phyloP scores from a whole-genome alignment of 306 rosid species.

The Delonix regia region DNA sequence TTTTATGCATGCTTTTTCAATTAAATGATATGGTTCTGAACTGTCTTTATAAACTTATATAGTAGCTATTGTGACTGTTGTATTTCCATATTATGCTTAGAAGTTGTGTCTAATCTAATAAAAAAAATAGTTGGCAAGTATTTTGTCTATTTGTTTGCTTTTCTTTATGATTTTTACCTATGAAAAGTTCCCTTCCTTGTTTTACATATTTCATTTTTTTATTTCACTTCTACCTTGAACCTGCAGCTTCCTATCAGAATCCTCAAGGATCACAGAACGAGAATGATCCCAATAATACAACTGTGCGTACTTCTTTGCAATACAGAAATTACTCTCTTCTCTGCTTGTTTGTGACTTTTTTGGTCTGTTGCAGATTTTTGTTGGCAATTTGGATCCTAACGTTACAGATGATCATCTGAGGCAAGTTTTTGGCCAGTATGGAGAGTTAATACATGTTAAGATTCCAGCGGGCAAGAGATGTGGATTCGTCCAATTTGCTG shows the following conservation, averaged over 20 bases:
- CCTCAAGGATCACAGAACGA: constrained; percentile 89
- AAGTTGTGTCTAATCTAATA: not conserved
- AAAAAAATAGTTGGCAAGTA: not conserved
- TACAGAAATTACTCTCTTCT: not conserved
- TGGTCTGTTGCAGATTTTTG: constrained; percentile 71
- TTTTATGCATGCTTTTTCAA: constrained; percentile 1
- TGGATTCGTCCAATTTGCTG: constrained; percentile 94
- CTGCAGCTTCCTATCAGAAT: constrained; percentile 93
- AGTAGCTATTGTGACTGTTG: not conserved
- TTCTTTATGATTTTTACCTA: not conserved
- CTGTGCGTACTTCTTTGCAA: constrained; percentile 72
- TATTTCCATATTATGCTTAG: not conserved
- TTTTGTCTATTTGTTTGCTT: not conserved
- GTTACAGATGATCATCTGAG: constrained; percentile 89
- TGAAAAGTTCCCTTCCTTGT: constrained; percentile 10
- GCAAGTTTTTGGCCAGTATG: constrained; percentile 84
- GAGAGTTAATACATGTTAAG: constrained; percentile 89
- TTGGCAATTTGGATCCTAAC: constrained; percentile 90
- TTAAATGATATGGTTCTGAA: not conserved
- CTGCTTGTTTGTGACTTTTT: constrained; percentile 35
- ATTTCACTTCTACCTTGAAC: constrained; percentile 43
- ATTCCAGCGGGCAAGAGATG: constrained; percentile 95
- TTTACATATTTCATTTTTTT: constrained; percentile 31
- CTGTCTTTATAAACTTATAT: not conserved
- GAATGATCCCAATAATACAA: constrained; percentile 91